Evolutionary conservation across 116 monocot species (phyloP).

Genomic region (Papilionanthe hybrid): DNA sequence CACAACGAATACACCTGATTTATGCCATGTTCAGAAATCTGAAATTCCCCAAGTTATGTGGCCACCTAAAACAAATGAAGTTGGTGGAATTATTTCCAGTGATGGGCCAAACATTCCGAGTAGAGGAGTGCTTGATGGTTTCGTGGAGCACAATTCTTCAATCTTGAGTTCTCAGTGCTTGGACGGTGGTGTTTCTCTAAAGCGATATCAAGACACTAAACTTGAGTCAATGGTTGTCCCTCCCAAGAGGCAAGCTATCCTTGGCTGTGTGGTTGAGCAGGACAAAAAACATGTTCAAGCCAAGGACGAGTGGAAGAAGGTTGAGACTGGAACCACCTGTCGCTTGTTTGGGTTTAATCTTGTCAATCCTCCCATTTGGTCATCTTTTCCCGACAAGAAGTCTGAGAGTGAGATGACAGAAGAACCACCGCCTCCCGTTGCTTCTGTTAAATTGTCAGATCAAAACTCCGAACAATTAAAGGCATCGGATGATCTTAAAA

Average conservation of each 20-base stretch:
- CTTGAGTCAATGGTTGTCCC: conserved; percentile 16
- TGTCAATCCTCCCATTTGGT: conserved; percentile 2
- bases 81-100: background rate
- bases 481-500: background rate
- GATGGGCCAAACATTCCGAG: background rate
- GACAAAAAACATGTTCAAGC: background rate
- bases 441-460: background rate
- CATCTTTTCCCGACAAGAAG: conserved; percentile 7
- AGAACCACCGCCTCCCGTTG: background rate
- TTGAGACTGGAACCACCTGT: conserved; percentile 17
- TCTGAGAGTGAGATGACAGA: background rate
- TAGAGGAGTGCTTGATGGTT: conserved; percentile 17
- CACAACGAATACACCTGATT: conserved; percentile 11
- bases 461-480: background rate
- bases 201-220: conserved; percentile 30
- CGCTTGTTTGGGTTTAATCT: conserved; percentile 58
- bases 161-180: conserved; percentile 19
- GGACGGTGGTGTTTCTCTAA: conserved; percentile 23
- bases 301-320: conserved; percentile 23
- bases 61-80: background rate
- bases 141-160: conserved; percentile 34
- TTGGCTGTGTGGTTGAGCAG: background rate
- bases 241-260: conserved; percentile 6
- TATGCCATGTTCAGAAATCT: conserved; percentile 8
- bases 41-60: background rate